Conservation (phyloP, 2,329 filamentous ascomycete species). For the Sphaerulina musiva region DNA sequence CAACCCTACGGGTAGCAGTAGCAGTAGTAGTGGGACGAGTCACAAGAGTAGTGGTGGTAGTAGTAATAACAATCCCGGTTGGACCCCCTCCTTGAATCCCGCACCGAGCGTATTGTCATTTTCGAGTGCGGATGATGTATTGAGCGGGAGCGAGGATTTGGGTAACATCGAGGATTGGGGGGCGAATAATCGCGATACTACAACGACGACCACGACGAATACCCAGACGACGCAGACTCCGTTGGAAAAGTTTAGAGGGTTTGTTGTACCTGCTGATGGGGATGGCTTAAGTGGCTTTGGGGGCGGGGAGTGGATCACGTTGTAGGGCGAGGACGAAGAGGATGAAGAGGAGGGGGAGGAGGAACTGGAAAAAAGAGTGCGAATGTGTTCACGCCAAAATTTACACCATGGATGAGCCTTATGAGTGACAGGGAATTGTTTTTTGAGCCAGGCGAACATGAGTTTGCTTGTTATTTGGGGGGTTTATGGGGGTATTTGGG, state of each 20-base stretch:
- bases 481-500: too few species aligned
- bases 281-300: constrained; percentile 30
- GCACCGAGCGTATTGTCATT: constrained; percentile 26
- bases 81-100: constrained; percentile 6
- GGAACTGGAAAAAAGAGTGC: not conserved
- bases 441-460: too few species aligned
- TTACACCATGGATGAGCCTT: too few species aligned
- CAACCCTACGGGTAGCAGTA: constrained; percentile 12
- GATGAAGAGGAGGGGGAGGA: not conserved
- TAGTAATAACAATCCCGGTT: constrained; percentile 9
- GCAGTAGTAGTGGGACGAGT: not conserved
- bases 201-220: not conserved
- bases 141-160: constrained; percentile 23
- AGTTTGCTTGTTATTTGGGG: too few species aligned
- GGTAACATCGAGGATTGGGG: constrained; percentile 16
- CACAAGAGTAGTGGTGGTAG: constrained; percentile 3
- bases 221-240: not conserved
- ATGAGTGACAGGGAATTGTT: too few species aligned
- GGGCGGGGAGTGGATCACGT: constrained; percentile 2
- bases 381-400: too few species aligned
- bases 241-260: constrained; percentile 19
- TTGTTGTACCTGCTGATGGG: constrained; percentile 19
- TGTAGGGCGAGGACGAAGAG: constrained; percentile 16
- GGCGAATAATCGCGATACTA: not conserved
- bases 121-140: constrained; percentile 22